Evolutionary conservation across 1,139 yeast species (phyloP), one percentile per base, ranked within the genome.

Genomic region (Lodderomyces theae): DNA sequence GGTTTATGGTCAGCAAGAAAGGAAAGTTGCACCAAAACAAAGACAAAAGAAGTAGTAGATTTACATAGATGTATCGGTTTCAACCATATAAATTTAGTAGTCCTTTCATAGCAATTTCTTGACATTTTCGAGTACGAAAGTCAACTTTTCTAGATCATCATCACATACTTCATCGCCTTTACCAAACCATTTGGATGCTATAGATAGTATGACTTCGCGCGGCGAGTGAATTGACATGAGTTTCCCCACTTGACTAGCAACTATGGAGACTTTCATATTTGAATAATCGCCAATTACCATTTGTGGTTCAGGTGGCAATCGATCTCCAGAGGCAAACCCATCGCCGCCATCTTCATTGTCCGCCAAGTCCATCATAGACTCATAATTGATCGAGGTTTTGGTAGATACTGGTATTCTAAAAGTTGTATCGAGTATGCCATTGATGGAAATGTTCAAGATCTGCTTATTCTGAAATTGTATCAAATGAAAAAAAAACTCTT

Each of bases 1-100:
- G 57, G 79, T 78, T 38, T 82, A 79, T 72, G 96, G 96, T 23
- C 61, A 73, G 43, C 74, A 77, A 57, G 84, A 82, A 62, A 79
- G 95, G 67, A 61, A 72, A 41, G 92, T 86, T 35, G 81, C 90
- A 13, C 74, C 72, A 11, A 85, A 82, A 63, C 74, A 68, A 47
- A 79, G 78, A 60, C 75, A 65, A 49, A 41, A 48, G 41, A 56
- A 45, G 44, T 40, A 38, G 38, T 37, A 24, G 16, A 33, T 11
- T 13, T 6, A 11, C 11, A n/a, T 12, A 32, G 3, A 5, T 23
- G 13, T 9, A 24, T 26, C 12, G 33, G 34, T 39, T 39, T 36
- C 37, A 19, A 21, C 9, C 4, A 28, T 28, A 28, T 28, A 28
- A 8, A 28, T 26, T 4, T 17, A 28, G 31, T 6, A 7, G 15